Conservation (phyloP, 2,329 filamentous ascomycete genomes). For the Neopestalotiopsis rosae region DNA sequence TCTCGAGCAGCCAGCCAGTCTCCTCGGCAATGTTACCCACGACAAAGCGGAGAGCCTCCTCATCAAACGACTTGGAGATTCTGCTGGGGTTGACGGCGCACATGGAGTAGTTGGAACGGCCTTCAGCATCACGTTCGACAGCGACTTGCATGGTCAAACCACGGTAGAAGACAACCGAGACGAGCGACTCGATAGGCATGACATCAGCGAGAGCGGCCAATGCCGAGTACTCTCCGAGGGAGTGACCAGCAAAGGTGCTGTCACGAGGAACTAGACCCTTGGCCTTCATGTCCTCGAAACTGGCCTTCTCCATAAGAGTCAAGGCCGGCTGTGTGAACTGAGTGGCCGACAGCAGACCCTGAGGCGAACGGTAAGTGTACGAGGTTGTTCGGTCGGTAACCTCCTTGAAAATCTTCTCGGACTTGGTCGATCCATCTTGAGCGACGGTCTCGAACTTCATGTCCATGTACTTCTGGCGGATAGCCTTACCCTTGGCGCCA, state of each 20-base stretch:
- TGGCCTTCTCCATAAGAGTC: slow-evolving; percentile 99
- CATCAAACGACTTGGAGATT: slow-evolving; percentile 98
- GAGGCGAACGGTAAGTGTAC: slow-evolving; percentile 96
- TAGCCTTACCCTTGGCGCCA: slow-evolving; percentile 94
- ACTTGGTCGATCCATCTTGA: slow-evolving; percentile 90
- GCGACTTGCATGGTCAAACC: slow-evolving; percentile 99
- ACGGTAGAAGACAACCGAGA: slow-evolving; percentile 99
- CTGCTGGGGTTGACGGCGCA: slow-evolving; percentile 98
- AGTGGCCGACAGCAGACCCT: slow-evolving; percentile 91
- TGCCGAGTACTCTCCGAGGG: slow-evolving; percentile 96
- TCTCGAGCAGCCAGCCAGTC: slow-evolving; percentile 95
- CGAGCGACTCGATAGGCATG: slow-evolving; percentile 98
- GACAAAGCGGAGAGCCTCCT: slow-evolving; percentile 94
- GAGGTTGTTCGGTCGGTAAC: slow-evolving; percentile 91
- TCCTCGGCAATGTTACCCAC: slow-evolving; percentile 94
- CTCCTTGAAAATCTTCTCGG: slow-evolving; percentile 99
- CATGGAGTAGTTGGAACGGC: slow-evolving; percentile 98
- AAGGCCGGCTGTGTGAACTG: slow-evolving; percentile 98
- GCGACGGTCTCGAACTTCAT: slow-evolving; percentile 99
- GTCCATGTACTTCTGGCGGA: slow-evolving; percentile 98
- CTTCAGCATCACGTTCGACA: slow-evolving; percentile 90
- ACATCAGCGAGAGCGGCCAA: slow-evolving; percentile 95
- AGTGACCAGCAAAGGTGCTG: slow-evolving; percentile 97
- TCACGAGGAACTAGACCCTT: slow-evolving; percentile 96
- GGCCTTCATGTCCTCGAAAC: slow-evolving; percentile 97